Conservation (phyloP, 768 basidiomycete species). For the Leucocoprinus leucothites region DNA sequence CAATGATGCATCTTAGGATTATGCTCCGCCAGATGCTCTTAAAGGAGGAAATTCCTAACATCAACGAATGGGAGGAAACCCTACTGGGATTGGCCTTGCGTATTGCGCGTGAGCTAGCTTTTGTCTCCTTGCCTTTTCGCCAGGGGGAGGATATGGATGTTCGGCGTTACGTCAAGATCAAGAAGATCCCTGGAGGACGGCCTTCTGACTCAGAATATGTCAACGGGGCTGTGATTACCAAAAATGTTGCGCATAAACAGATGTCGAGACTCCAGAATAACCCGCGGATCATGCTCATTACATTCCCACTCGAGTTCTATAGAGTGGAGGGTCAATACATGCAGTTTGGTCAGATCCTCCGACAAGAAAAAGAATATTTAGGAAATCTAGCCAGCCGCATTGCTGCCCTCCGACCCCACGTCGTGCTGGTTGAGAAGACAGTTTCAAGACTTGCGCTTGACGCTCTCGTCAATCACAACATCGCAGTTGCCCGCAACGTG, state of each 20-base stretch:
- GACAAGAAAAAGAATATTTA: conserved; percentile 92
- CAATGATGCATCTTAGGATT: conserved; percentile 84
- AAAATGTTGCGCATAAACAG: conserved; percentile 95
- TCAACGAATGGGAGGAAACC: conserved; percentile 85
- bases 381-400: conserved; percentile 86
- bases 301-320: conserved; percentile 92
- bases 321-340: conserved; percentile 91
- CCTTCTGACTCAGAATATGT: conserved; percentile 96
- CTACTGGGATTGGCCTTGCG: conserved; percentile 79
- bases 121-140: conserved; percentile 63
- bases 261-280: conserved; percentile 83
- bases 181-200: conserved; percentile 93
- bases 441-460: conserved; percentile 91
- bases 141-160: conserved; percentile 96
- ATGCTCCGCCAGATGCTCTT: conserved; percentile 92
- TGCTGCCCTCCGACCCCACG: conserved; percentile 86
- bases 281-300: conserved; percentile 94
- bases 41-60: conserved; percentile 76
- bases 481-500: conserved; percentile 87
- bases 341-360: conserved; percentile 85
- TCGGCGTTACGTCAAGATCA: conserved; percentile 93
- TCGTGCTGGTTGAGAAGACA: conserved; percentile 88
- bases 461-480: conserved; percentile 76
- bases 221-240: conserved; percentile 94
- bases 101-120: conserved; percentile 82